Evolutionary conservation across 2,329 filamentous ascomycete species (phyloP).

Genomic region (Alternaria sp.): DNA sequence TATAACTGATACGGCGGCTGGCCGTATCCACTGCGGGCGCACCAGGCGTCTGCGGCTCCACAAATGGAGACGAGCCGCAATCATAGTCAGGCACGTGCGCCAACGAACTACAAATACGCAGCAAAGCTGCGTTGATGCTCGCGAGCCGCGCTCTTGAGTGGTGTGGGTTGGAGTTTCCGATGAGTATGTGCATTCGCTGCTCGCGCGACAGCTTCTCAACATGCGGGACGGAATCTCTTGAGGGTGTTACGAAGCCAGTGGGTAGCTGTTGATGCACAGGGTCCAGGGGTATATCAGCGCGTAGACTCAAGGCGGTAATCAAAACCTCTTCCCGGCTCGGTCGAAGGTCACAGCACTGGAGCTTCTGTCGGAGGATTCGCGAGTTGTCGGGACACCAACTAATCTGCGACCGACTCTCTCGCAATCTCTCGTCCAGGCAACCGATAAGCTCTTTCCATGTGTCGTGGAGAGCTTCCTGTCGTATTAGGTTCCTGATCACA

Average conservation of each 20-base stretch:
- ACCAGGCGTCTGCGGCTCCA: constrained; percentile 23
- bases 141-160: constrained; percentile 36
- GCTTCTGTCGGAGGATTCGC: constrained; percentile 44
- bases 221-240: constrained; percentile 44
- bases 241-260: constrained; percentile 43
- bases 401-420: constrained; percentile 46
- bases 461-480: constrained; percentile 46
- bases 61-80: constrained; percentile 33
- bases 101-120: constrained; percentile 28
- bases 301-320: constrained; percentile 44
- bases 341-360: constrained; percentile 46
- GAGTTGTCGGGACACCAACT: constrained; percentile 48
- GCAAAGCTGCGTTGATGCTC: constrained; percentile 41
- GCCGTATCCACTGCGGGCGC: constrained; percentile 29
- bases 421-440: constrained; percentile 40
- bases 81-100: constrained; percentile 28
- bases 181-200: constrained; percentile 46
- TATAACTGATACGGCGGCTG: constrained; percentile 45
- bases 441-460: constrained; percentile 47
- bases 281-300: constrained; percentile 42
- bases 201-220: constrained; percentile 40
- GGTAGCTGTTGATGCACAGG: constrained; percentile 38
- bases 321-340: constrained; percentile 47
- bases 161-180: constrained; percentile 37
- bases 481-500: constrained; percentile 46